phyloP scores from a whole-genome alignment of 192 early-diverging fungal genomes.

The Linnemannia elongata region DNA sequence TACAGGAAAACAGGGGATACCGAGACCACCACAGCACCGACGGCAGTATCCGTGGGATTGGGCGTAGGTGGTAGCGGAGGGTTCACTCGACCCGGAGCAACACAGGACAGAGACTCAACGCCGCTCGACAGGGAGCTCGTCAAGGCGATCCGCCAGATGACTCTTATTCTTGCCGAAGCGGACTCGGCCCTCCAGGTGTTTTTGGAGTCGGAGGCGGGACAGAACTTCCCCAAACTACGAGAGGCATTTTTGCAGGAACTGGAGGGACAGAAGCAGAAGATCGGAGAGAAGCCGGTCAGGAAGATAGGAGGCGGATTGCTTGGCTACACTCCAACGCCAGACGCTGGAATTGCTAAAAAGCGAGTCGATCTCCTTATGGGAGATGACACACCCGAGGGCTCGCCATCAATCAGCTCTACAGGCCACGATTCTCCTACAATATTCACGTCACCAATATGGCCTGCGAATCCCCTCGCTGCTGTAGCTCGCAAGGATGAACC shows the following conservation, averaged over 20 bases:
- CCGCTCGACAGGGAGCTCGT: background rate
- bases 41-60: background rate
- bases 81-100: background rate
- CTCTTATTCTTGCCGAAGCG: slow-evolving; percentile 19
- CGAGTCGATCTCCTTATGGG: slow-evolving; percentile 9
- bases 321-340: background rate
- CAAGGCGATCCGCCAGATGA: slow-evolving; percentile 8
- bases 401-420: background rate
- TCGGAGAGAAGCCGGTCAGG: background rate
- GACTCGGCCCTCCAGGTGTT: slow-evolving; percentile 25
- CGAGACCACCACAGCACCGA: background rate
- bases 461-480: background rate
- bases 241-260: slow-evolving; percentile 11
- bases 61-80: background rate
- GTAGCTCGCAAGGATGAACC: background rate
- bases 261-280: background rate
- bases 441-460: background rate
- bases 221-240: slow-evolving; percentile 24
- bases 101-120: background rate
- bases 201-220: slow-evolving; percentile 28
- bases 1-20: background rate
- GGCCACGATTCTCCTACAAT: background rate
- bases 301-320: background rate
- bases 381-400: slow-evolving; percentile 10
- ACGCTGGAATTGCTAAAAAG: slow-evolving; percentile 6